phyloP scores from a whole-genome alignment of 2,329 filamentous ascomycete species.

The Macrophomina pseudophaseolina region DNA sequence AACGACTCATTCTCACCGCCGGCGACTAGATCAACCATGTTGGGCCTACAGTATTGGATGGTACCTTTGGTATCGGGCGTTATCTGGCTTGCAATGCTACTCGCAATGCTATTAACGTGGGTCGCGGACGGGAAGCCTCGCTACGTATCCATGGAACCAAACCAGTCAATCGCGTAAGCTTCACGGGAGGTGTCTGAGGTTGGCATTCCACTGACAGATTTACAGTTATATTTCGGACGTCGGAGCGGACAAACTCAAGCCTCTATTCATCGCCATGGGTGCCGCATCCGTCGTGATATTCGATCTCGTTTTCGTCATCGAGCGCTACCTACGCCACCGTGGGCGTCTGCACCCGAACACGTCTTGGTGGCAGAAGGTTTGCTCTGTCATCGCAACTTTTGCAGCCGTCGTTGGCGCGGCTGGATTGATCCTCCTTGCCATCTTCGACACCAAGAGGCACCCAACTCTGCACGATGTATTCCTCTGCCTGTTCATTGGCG shows the following conservation, averaged over 20 bases:
- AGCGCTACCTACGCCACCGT: constrained; percentile 83
- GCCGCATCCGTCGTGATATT: constrained; percentile 77
- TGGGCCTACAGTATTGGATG: constrained; percentile 60
- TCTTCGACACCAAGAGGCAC: constrained; percentile 82
- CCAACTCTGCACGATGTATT: constrained; percentile 74
- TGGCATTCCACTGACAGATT: not conserved
- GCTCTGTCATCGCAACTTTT: constrained; percentile 66
- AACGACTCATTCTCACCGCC: not conserved
- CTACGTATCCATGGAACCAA: constrained; percentile 65
- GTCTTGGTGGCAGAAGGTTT: constrained; percentile 65
- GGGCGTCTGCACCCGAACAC: constrained; percentile 80
- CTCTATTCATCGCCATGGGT: constrained; percentile 77
- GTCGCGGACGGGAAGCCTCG: constrained; percentile 59
- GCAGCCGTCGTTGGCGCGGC: constrained; percentile 76
- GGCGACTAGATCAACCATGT: constrained; percentile 35
- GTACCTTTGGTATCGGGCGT: constrained; percentile 71
- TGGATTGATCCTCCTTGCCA: constrained; percentile 80
- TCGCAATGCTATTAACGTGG: constrained; percentile 76
- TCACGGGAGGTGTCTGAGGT: too few relatives aligned
- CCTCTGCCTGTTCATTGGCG: constrained; percentile 80
- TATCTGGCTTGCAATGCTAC: constrained; percentile 62
- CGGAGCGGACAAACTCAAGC: constrained; percentile 68
- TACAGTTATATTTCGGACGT: constrained; percentile 50
- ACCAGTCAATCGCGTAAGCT: constrained; percentile 72
- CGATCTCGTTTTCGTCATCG: constrained; percentile 77